Percentiles rank a stretch among this genome's conserved stretches.
These are phyloP conservation scores for Lignosus rhinocerotis DNA, from an alignment of 1,284 basidiomycete species.

Conservation along the genomic window DNA sequence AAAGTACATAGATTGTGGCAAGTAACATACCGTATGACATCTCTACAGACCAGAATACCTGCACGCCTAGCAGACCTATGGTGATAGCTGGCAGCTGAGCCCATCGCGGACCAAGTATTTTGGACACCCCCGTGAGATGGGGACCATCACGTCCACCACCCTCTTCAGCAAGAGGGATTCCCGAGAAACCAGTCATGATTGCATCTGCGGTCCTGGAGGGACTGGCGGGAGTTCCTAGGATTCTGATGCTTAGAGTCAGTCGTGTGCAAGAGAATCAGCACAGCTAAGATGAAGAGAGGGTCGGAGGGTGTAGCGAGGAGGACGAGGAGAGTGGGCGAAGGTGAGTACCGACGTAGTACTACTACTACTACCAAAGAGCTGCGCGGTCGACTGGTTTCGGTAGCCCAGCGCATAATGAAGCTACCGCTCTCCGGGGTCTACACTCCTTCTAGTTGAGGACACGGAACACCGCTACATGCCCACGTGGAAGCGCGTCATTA, in stretches of 20 bases:
- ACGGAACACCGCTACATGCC: not conserved
- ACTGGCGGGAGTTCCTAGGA: not conserved
- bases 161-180: slow-evolving; percentile 41
- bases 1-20: not conserved
- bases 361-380: too few relatives aligned
- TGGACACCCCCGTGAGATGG: slow-evolving; percentile 55
- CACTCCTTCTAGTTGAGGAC: not conserved
- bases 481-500: slow-evolving; percentile 12
- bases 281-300: not conserved
- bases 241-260: not conserved
- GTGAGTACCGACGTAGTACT: not conserved
- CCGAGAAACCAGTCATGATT: slow-evolving; percentile 49
- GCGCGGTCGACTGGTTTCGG: too few relatives aligned
- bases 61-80: slow-evolving; percentile 77
- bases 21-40: slow-evolving; percentile 78
- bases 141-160: slow-evolving; percentile 32
- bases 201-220: not conserved
- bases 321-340: not conserved
- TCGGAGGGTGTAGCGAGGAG: not conserved
- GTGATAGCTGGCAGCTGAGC: slow-evolving; percentile 72
- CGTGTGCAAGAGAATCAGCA: too few relatives aligned
- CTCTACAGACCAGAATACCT: slow-evolving; percentile 89
- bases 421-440: not conserved
- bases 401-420: not conserved
- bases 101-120: slow-evolving; percentile 61